Evolutionary conservation across 2,329 filamentous ascomycete species (phyloP), one percentile per base, ranked within the genome.

Genomic region (Cladorrhinum sp.): DNA sequence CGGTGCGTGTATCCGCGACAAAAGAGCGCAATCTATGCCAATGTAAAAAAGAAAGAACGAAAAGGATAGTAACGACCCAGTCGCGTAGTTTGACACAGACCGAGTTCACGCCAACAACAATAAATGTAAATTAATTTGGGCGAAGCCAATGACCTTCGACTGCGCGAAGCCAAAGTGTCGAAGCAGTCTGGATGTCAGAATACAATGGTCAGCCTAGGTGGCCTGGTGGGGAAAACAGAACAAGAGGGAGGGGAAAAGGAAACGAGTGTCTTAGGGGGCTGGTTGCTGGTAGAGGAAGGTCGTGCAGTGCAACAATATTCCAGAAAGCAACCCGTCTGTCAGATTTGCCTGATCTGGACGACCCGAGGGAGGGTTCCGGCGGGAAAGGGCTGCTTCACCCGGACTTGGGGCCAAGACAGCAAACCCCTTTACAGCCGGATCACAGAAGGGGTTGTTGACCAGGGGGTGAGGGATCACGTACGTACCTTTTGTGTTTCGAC

Each of bases 401-500:
- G 62, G 58, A 59, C 62, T 61, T 59, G 60, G n/a, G 62, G 57
- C 63, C 61, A 66, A 65, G 65, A 68, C 66, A 66, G 69, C 67
- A 65, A 69, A 59, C 32, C 67, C 65, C 66, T 70, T 65, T 69
- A 68, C 68, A 71, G 70, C 67, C 67, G 68, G 67, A 70, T 72
- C 65, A 66, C 68, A 72, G 65, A 70, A 67, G 71, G 69, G 69
- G 70, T 45, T 18, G 64, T 65, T 59, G 64, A 59, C 62, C 62
- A 69, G 68, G 64, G 69, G 50, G 69, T 27, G 36, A 56, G 67
- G 49, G 58, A 74, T 74, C 74, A 77, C 76, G 69, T 77, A 77
- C 76, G 69, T 65, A 45, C 41, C 41, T 36, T 72, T 73, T 69
- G 71, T 65, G 76, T 79, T 78, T 78, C 75, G 75, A 72, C 69